phyloP scores from a whole-genome alignment of 2,329 filamentous ascomycete species.

The Didymella pinodella region DNA sequence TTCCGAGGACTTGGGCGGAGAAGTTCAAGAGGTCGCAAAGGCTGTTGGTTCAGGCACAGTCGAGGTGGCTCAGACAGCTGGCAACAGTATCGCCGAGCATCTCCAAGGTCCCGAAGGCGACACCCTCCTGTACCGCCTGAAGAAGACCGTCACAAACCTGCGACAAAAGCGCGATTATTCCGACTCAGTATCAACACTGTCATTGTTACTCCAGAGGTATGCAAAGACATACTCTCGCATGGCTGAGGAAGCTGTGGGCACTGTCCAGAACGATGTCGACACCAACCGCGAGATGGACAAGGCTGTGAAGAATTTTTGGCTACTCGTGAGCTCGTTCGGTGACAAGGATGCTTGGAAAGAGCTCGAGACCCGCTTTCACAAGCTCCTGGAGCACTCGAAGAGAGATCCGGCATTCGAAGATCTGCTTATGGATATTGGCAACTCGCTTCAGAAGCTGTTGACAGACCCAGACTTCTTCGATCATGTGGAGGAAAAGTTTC shows the following conservation, averaged over 20 bases:
- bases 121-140: constrained; percentile 76
- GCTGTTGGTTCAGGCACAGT: constrained; percentile 56
- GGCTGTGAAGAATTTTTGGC: constrained; percentile 82
- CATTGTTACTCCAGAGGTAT: constrained; percentile 79
- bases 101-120: constrained; percentile 75
- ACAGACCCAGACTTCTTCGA: constrained; percentile 88
- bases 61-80: constrained; percentile 64
- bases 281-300: constrained; percentile 77
- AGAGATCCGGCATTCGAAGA: constrained; percentile 84
- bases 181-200: constrained; percentile 82
- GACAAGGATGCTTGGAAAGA: constrained; percentile 77
- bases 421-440: constrained; percentile 75
- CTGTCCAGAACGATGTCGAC: constrained; percentile 73
- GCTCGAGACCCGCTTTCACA: constrained; percentile 72
- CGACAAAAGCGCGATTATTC: constrained; percentile 82
- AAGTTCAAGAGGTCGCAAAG: constrained; percentile 55
- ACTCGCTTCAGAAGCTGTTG: constrained; percentile 79
- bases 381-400: constrained; percentile 75
- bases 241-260: constrained; percentile 70
- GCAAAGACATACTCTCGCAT: constrained; percentile 78
- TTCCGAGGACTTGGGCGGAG: constrained; percentile 66
- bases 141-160: constrained; percentile 76
- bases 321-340: constrained; percentile 80
- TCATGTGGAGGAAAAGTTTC: constrained; percentile 71
- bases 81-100: constrained; percentile 77